A percentile compares a stretch with the other conserved stretches of the same genome.
Evolutionary conservation across 176 grass and related monocot species (phyloP).

Genomic region (Aegilops tauschii): DNA sequence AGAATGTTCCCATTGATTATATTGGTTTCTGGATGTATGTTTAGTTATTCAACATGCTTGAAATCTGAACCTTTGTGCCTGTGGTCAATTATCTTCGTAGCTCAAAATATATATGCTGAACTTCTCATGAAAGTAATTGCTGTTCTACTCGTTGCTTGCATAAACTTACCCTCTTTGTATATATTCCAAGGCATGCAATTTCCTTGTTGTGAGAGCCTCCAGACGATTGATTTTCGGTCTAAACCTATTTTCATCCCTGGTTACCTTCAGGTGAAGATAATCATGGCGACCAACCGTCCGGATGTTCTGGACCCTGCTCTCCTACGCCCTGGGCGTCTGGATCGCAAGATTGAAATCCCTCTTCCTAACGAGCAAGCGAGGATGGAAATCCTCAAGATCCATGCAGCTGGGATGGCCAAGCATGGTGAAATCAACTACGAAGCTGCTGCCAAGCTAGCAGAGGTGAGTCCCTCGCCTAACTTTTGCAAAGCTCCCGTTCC

Average conservation of each 20-base stretch:
- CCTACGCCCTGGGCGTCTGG: neutral
- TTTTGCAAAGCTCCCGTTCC: neutral
- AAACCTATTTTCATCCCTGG: neutral
- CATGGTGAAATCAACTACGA: neutral
- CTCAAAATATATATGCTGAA: conserved; percentile 5
- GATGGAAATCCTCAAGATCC: conserved; percentile 5
- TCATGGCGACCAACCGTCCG: conserved; percentile 3
- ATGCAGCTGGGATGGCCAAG: neutral
- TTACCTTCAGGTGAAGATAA: neutral
- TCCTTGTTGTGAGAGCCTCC: neutral
- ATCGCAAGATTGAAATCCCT: conserved; percentile 6
- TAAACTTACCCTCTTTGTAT: neutral
- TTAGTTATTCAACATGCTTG: neutral
- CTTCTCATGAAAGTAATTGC: neutral
- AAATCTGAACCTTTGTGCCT: neutral
- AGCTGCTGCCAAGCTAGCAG: neutral
- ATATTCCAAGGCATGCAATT: neutral
- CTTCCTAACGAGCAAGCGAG: neutral
- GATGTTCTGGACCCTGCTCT: conserved; percentile 15
- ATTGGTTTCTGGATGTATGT: neutral
- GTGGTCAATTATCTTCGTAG: neutral
- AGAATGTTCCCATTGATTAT: neutral
- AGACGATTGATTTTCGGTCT: neutral
- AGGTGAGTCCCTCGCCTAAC: neutral
- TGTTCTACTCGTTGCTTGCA: neutral